Conservation (phyloP, 495 filamentous ascomycete genomes). For the Tricharina praecox region DNA sequence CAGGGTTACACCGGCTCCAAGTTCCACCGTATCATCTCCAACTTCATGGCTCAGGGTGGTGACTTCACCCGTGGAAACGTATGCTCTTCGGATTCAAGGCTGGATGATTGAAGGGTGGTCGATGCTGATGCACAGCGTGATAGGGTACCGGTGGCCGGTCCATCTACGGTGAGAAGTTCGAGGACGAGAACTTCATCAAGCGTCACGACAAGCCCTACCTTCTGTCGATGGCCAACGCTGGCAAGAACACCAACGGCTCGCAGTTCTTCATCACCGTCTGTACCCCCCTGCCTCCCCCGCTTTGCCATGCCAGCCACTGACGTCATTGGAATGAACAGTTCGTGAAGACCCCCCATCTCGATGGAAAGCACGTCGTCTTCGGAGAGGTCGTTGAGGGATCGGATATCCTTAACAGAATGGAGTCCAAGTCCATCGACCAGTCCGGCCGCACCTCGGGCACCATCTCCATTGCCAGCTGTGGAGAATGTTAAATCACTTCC, state of each 20-base stretch:
- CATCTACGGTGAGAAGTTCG: slow-evolving; percentile 75
- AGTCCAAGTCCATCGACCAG: slow-evolving; percentile 30
- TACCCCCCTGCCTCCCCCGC: not conserved
- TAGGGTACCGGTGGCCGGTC: slow-evolving; percentile 74
- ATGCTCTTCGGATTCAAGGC: slow-evolving; percentile 30
- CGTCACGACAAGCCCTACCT: slow-evolving; percentile 48
- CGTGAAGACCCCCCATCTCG: slow-evolving; percentile 52
- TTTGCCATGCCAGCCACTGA: not conserved
- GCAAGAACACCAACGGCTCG: slow-evolving; percentile 44
- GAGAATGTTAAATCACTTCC: too few species aligned
- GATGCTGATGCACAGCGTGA: not conserved
- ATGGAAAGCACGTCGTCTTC: slow-evolving; percentile 70
- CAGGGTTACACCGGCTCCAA: slow-evolving; percentile 63
- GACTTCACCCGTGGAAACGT: slow-evolving; percentile 96
- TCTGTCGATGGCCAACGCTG: slow-evolving; percentile 73
- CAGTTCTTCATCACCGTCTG: slow-evolving; percentile 25
- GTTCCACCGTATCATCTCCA: slow-evolving; percentile 91
- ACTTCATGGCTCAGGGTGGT: slow-evolving; percentile 99
- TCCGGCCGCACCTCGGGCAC: slow-evolving; percentile 16
- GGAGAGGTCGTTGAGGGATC: slow-evolving; percentile 48
- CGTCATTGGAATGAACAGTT: slow-evolving; percentile 26
- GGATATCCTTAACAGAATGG: slow-evolving; percentile 51
- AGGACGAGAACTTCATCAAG: slow-evolving; percentile 58
- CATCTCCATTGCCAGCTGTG: slow-evolving; percentile 13
- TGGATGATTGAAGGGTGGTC: too few species aligned